Base-by-base conservation (phyloP, 2,329 filamentous ascomycete species). In the Fusarium humuli region DNA sequence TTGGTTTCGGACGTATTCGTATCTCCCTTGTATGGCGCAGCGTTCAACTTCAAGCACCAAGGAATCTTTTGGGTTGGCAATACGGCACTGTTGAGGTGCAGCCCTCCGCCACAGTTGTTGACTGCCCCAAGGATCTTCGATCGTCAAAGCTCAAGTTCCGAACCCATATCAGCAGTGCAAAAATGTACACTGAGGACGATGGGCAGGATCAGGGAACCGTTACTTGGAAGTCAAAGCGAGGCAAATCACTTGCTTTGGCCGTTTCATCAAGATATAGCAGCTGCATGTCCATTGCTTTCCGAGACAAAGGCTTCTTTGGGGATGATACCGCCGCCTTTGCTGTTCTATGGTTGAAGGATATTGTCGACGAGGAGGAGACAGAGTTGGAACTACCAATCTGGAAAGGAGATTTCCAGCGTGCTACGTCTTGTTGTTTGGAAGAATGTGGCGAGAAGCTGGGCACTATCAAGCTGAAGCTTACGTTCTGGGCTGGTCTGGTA, bases 21-120 rank as follows among this genome's bases (percentile, higher is more conserved):
- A 84, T 94, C 59, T 93, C 90, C 18, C 84, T 94, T 82, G 88
- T 94, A 4, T 94, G 92, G 85, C 86, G 92, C 46, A 91, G 90
- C 59, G 84, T 93, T 5, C 85, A 90, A 61, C 78, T 92, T 2
- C 85, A 91, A 71, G 80, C 89, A 3, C 88, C 89, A 2, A 81
- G 78, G 8, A 83, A 87, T 53, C 77, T 90, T 32, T 79, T 88
- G 1, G 92, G 92, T 3, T 93, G 91, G 90, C 88, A 92, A 25
- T 91, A 89, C 59, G 92, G 91, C 7, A 93, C 91, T 0, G 75
- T 93, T 1, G 88, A 92, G 67, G 81, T 93, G 44, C 83, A 86
- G n/a, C 83, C 86, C 14, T 83, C 81, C 53, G 80, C 80, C 3
- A 82, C 83, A 16, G 69, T 72, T 29, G 78, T 83, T n/a, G 65